Base-by-base conservation (phyloP, 192 early-diverging fungal genomes). In the Podila verticillata region DNA sequence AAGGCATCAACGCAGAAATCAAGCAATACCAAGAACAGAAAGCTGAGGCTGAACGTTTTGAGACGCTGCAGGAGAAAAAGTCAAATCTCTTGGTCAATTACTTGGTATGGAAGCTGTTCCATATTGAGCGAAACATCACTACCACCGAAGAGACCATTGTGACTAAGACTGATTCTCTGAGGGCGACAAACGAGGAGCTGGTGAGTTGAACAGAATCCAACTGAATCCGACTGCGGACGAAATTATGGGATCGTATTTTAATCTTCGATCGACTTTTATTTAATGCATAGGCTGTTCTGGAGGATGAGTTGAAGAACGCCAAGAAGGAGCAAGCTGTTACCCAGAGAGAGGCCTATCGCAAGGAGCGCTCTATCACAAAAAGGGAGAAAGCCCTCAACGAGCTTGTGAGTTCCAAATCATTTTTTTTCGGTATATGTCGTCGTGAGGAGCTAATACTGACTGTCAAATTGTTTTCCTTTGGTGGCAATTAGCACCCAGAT, bases 1-100 rank as follows among this genome's bases (percentile, higher is more conserved):
- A 94, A 51, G 94, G 91, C 3, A 92, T 99, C 19, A 92, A 88
- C 28, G 86, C 92, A 1, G 97, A 99, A 70, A 93, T 98, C 71
- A 97, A 97, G 82, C 93, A 96, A 65, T 95, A 95, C 74, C 87
- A 90, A 51, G 95, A 95, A 72, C 96, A 99, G 79, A 96, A 96
- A 69, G 92, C 92, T 28, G 96, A 99, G 66, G 94, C 95, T 19
- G 94, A 96, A 56, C 82, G 89, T 20, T 99, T 93, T 81, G 91
- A 95, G 63, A 82, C 84, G 15, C 64, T 93, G 68, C 70, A 88
- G 24, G 67, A 72, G 17, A 80, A 94, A 79, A 88, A 86, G 68
- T 82, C 85, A 19, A 88, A 91, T 57, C 74, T 93, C 67, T 75
- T 91, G 0, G 83, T 91, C 4, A 86, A 88, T 48, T 92, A 94